Percentiles rank a stretch among this genome's conserved stretches.
Evolutionary conservation across 495 filamentous ascomycete species (phyloP).

Genomic region (Aspergillus ostianus): DNA sequence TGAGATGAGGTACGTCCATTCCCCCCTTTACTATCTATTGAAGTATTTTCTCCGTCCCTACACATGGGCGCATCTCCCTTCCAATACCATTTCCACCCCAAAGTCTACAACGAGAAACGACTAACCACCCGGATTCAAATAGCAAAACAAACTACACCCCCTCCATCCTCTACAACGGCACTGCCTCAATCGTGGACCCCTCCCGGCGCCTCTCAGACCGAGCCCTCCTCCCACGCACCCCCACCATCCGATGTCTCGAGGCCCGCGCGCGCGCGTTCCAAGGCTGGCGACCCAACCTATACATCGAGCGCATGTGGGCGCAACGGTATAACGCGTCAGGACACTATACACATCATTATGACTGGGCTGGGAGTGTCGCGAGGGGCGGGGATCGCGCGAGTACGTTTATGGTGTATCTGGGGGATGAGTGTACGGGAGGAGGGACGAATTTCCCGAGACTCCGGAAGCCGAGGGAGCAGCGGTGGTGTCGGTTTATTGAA

Average conservation of each 20-base stretch:
- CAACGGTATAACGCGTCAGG: constrained; percentile 59
- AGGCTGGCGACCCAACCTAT: constrained; percentile 59
- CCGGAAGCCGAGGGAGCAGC: constrained; percentile 33
- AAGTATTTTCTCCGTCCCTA: no score
- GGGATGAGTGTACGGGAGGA: constrained; percentile 56
- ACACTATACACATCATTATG: constrained; percentile 59
- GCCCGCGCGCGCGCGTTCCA: constrained; percentile 67
- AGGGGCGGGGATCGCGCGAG: constrained; percentile 46
- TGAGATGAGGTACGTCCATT: constrained; percentile 42
- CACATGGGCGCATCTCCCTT: constrained; percentile 8
- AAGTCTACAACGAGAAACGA: no score
- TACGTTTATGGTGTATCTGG: constrained; percentile 65
- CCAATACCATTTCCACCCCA: no score
- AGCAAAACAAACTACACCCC: constrained; percentile 51
- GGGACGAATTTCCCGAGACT: constrained; percentile 61
- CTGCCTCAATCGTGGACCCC: constrained; percentile 43
- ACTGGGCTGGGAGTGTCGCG: constrained; percentile 49
- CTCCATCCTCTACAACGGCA: constrained; percentile 54
- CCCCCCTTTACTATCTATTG: neutral
- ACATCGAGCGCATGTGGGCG: constrained; percentile 61
- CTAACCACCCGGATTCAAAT: neutral
- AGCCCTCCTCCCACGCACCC: constrained; percentile 56
- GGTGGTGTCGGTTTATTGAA: constrained; percentile 62
- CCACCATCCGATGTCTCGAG: constrained; percentile 65
- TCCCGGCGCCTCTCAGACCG: constrained; percentile 55